These are phyloP conservation scores for Apiospora sp. DNA, from an alignment of 2,329 filamentous ascomycete species.

Conservation along the genomic window DNA sequence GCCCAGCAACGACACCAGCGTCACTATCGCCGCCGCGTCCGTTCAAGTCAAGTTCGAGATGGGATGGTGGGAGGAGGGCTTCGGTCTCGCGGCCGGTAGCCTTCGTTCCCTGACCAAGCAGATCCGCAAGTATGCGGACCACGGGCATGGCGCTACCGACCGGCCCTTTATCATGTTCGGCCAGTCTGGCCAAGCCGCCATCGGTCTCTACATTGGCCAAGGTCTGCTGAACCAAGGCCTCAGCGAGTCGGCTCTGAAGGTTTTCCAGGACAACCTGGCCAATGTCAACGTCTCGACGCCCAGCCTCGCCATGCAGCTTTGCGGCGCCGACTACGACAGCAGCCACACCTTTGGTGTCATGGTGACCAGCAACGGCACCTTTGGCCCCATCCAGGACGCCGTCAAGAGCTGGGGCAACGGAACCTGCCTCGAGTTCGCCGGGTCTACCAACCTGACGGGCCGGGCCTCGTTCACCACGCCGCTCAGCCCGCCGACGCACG, in stretches of 20 bases:
- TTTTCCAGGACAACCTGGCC: slow-evolving; percentile 38
- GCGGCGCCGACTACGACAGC: slow-evolving; percentile 39
- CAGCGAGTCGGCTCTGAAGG: slow-evolving; percentile 38
- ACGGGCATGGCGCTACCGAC: slow-evolving; percentile 35
- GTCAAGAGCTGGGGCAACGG: slow-evolving; percentile 41
- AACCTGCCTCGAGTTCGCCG: slow-evolving; percentile 37
- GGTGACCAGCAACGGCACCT: slow-evolving; percentile 43
- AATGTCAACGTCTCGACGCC: slow-evolving; percentile 36
- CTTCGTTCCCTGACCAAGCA: slow-evolving; percentile 36
- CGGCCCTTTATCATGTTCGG: slow-evolving; percentile 41
- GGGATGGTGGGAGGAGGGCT: slow-evolving; percentile 28
- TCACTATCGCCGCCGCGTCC: slow-evolving; percentile 17
- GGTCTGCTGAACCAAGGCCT: slow-evolving; percentile 39
- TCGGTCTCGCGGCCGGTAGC: slow-evolving; percentile 24
- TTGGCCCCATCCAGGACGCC: slow-evolving; percentile 41
- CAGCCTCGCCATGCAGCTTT: slow-evolving; percentile 48
- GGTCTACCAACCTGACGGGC: slow-evolving; percentile 31
- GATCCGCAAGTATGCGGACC: slow-evolving; percentile 40
- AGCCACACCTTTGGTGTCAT: slow-evolving; percentile 46
- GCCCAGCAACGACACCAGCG: not conserved
- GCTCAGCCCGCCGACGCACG: not conserved
- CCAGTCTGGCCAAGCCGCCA: slow-evolving; percentile 38
- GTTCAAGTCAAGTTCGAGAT: slow-evolving; percentile 30
- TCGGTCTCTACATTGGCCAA: slow-evolving; percentile 48
- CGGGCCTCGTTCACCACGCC: slow-evolving; percentile 13